These are phyloP conservation scores for Triticum urartu DNA, from an alignment of 176 grass and related monocot species.

Conservation along the genomic window DNA sequence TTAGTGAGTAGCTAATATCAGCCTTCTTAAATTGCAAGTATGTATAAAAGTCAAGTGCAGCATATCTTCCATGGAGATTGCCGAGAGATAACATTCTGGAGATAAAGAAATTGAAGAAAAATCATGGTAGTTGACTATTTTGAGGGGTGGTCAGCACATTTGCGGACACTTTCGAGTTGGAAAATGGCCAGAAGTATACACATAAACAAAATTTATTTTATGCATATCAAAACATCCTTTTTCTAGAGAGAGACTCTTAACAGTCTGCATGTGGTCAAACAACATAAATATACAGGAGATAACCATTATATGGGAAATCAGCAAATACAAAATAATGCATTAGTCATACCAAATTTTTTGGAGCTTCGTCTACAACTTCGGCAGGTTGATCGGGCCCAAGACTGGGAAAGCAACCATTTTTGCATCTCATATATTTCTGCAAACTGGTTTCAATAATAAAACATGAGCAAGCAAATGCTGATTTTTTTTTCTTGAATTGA, in stretches of 20 bases:
- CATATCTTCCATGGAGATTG: too few species aligned
- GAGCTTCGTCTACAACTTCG: slow-evolving; percentile 90
- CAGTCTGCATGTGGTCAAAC: neutral
- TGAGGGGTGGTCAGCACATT: neutral
- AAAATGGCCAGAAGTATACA: slow-evolving; percentile 11
- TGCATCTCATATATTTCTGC: slow-evolving; percentile 98
- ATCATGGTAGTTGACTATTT: neutral
- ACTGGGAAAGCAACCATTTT: slow-evolving; percentile 80
- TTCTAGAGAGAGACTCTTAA: slow-evolving; percentile 8
- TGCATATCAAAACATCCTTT: neutral
- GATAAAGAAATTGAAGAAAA: too few species aligned
- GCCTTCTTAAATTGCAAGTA: too few species aligned
- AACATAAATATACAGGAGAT: neutral
- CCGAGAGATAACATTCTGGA: too few species aligned
- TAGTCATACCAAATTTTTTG: slow-evolving; percentile 59
- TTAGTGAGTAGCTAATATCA: too few species aligned
- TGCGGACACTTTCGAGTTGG: neutral
- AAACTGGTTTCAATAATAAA: slow-evolving; percentile 52
- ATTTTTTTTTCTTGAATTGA: neutral
- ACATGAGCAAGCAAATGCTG: neutral
- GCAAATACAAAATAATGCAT: neutral
- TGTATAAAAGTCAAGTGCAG: too few species aligned
- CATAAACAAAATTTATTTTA: neutral
- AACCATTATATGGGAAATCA: neutral
- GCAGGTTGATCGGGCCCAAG: slow-evolving; percentile 84